Conservation (phyloP, 2,329 filamentous ascomycete species). For the Cadophora malorum region DNA sequence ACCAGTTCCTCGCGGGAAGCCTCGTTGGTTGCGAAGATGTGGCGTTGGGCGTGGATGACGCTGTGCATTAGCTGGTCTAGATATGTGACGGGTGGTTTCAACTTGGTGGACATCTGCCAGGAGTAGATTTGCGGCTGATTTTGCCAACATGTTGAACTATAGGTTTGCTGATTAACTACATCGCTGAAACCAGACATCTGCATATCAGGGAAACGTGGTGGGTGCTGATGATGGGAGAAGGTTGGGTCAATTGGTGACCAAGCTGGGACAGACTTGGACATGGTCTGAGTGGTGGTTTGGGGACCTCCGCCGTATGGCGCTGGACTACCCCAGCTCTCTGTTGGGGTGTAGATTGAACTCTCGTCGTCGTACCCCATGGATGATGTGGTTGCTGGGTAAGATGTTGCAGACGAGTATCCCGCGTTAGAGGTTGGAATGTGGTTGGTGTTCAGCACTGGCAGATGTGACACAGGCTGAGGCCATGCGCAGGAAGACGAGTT, state of each 20-base stretch:
- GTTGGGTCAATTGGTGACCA: constrained; percentile 42
- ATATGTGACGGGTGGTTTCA: constrained; percentile 41
- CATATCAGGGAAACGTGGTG: constrained; percentile 39
- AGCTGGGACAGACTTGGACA: constrained; percentile 34
- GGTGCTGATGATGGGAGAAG: constrained; percentile 38
- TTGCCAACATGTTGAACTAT: constrained; percentile 39
- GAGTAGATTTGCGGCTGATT: constrained; percentile 42
- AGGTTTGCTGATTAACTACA: constrained; percentile 33
- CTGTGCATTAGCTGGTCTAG: constrained; percentile 42
- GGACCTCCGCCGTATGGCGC: constrained; percentile 36
- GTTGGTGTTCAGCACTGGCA: constrained; percentile 20
- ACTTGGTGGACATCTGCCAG: constrained; percentile 44
- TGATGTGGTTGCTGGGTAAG: constrained; percentile 28
- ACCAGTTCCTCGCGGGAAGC: constrained; percentile 35
- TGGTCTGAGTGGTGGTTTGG: constrained; percentile 26
- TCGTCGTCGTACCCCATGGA: constrained; percentile 34
- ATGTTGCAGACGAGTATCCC: constrained; percentile 28
- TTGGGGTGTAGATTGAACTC: constrained; percentile 33
- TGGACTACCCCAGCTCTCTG: constrained; percentile 37
- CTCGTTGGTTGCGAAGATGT: constrained; percentile 34
- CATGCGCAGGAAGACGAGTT: constrained; percentile 28
- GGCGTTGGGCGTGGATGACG: constrained; percentile 41
- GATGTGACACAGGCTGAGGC: constrained; percentile 26
- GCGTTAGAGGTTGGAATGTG: constrained; percentile 25
- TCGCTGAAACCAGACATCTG: constrained; percentile 38